Evolutionary conservation across 192 early-diverging fungal genomes (phyloP).

Genomic region (Podila epicladia): DNA sequence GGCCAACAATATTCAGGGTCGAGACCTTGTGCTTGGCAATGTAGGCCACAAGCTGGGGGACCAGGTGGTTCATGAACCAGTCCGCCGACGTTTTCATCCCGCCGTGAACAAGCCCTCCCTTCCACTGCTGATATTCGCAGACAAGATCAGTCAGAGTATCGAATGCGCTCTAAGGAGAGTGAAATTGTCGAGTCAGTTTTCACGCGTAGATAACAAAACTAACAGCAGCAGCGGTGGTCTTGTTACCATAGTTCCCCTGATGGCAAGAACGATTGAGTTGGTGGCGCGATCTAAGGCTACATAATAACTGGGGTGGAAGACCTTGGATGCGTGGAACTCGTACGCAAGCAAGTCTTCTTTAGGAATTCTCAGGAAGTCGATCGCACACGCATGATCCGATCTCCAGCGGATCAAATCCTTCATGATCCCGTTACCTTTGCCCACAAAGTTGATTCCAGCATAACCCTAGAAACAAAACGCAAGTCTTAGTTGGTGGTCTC

Average conservation of each 20-base stretch:
- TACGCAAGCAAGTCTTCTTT: slow-evolving; percentile 73
- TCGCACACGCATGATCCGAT: slow-evolving; percentile 71
- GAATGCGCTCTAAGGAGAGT: slow-evolving; percentile 62
- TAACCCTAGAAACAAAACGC: slow-evolving; percentile 55
- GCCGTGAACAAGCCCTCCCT: slow-evolving; percentile 78
- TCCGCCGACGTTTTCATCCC: slow-evolving; percentile 80
- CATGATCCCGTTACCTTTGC: slow-evolving; percentile 71
- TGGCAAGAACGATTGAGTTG: slow-evolving; percentile 71
- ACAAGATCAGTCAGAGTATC: slow-evolving; percentile 81
- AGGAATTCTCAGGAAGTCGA: slow-evolving; percentile 69
- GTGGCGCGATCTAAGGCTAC: slow-evolving; percentile 70
- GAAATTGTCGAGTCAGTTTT: not conserved
- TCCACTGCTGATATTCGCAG: slow-evolving; percentile 82
- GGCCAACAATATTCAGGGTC: slow-evolving; percentile 74
- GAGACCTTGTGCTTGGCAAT: slow-evolving; percentile 59
- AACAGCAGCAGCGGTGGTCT: too few relatives aligned
- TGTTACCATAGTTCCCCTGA: slow-evolving; percentile 75
- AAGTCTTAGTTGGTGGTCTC: too few relatives aligned
- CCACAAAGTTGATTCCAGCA: slow-evolving; percentile 78
- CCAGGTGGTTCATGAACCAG: slow-evolving; percentile 74
- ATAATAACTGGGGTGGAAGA: slow-evolving; percentile 78
- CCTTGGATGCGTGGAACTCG: slow-evolving; percentile 70
- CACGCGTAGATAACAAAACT: not conserved
- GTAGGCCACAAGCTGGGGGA: slow-evolving; percentile 70
- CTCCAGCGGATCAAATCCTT: slow-evolving; percentile 71